These are phyloP conservation scores for Fusarium armeniacum DNA, from an alignment of 2,329 filamentous ascomycete genomes.

Conservation along the genomic window DNA sequence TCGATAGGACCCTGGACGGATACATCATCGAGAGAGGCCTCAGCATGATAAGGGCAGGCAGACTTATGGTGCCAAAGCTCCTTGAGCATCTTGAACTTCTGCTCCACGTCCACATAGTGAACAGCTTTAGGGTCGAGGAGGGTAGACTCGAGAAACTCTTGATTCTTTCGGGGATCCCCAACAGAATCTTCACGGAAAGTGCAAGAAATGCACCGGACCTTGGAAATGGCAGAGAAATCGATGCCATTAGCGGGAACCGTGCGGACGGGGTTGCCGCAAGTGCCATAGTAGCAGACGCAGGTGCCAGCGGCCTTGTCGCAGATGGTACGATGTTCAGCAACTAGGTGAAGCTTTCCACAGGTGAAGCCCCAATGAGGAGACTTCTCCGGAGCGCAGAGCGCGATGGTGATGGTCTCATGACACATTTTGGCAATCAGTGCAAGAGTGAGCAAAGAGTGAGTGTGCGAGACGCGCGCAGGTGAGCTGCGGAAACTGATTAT, in stretches of 20 bases:
- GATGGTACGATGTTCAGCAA: conserved; percentile 27
- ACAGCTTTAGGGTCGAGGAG: conserved; percentile 29
- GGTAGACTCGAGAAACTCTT: conserved; percentile 34
- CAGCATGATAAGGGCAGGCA: conserved; percentile 29
- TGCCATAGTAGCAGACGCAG: conserved; percentile 48
- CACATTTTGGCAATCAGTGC: conserved; percentile 40
- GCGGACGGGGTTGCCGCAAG: conserved; percentile 38
- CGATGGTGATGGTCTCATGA: conserved; percentile 39
- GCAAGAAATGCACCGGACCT: conserved; percentile 38
- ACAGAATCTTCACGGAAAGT: conserved; percentile 28
- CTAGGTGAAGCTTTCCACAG: conserved; percentile 47
- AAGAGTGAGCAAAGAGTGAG: background rate
- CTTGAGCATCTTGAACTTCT: conserved; percentile 1
- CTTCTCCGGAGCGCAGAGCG: conserved; percentile 39
- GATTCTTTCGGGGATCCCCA: conserved; percentile 11
- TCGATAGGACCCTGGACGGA: background rate
- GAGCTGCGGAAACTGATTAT: background rate
- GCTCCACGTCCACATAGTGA: background rate
- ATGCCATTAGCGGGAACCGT: background rate
- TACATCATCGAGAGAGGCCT: background rate
- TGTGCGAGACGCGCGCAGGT: background rate
- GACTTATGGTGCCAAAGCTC: conserved; percentile 20
- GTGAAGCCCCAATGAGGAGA: conserved; percentile 16
- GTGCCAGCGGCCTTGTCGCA: conserved; percentile 32
- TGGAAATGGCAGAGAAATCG: conserved; percentile 18